phyloP scores from a whole-genome alignment of 495 filamentous ascomycete genomes.

The Copromyces sp. region DNA sequence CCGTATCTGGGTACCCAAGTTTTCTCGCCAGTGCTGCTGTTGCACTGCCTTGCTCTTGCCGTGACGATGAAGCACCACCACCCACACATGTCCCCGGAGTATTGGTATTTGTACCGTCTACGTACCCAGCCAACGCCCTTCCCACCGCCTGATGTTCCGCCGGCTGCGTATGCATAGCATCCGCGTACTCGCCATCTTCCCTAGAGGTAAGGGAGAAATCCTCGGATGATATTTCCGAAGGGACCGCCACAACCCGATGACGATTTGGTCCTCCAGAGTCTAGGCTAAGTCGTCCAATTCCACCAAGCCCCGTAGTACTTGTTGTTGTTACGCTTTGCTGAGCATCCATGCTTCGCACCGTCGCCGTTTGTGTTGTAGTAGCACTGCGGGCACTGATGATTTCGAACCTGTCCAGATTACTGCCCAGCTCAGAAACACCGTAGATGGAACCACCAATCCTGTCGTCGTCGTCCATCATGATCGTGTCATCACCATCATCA shows the following conservation, averaged over 20 bases:
- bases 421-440: slow-evolving; percentile 13
- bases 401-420: slow-evolving; percentile 9
- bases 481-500: background rate
- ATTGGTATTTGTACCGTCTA: background rate
- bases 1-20: background rate
- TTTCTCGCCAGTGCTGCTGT: background rate
- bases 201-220: background rate
- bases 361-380: background rate
- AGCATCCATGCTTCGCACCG: slow-evolving; percentile 13
- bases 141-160: slow-evolving; percentile 17
- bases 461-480: background rate
- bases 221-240: background rate
- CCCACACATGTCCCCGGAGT: background rate
- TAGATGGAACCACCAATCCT: slow-evolving; percentile 3
- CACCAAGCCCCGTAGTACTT: background rate
- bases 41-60: background rate
- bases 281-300: background rate
- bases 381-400: slow-evolving; percentile 6
- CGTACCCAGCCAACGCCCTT: slow-evolving; percentile 13
- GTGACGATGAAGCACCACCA: background rate
- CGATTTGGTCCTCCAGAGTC: background rate
- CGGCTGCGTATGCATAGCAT: slow-evolving; percentile 15
- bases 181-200: slow-evolving; percentile 7
- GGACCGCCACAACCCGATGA: background rate
- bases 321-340: slow-evolving; percentile 13